A percentile compares a stretch with the other conserved stretches of the same genome.
Conservation (phyloP, 106 monocot genomes). For the Vanilla planifolia region DNA sequence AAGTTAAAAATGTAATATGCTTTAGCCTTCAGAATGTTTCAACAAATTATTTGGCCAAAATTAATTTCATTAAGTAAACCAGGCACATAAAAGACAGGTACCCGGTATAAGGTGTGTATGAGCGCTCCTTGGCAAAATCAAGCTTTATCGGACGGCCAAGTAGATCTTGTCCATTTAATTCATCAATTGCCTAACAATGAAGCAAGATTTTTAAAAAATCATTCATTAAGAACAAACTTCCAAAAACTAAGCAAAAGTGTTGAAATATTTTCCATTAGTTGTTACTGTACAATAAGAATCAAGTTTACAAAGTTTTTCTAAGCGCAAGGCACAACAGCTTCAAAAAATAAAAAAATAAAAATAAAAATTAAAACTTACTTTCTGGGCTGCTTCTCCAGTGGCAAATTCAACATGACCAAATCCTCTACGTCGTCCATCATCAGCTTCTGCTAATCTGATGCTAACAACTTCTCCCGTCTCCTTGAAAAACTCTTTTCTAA, state of each 20-base stretch:
- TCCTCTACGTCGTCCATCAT: constrained; percentile 63
- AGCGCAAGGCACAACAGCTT: not conserved
- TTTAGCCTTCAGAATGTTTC: too few species aligned
- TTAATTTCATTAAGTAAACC: too few species aligned
- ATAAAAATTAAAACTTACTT: constrained; percentile 21
- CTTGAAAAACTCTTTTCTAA: constrained; percentile 69
- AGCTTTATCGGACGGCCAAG: constrained; percentile 64
- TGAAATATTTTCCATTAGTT: too few species aligned
- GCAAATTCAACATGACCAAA: constrained; percentile 94
- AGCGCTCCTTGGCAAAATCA: constrained; percentile 50
- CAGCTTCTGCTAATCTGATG: constrained; percentile 42
- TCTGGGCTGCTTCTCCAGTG: constrained; percentile 47
- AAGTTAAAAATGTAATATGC: too few species aligned
- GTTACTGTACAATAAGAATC: too few species aligned
- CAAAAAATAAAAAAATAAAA: not conserved
- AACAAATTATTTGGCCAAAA: too few species aligned
- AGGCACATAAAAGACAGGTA: too few species aligned
- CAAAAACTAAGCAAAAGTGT: too few species aligned
- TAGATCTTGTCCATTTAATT: constrained; percentile 59
- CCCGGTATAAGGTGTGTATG: constrained; percentile 63
- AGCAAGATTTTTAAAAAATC: not conserved
- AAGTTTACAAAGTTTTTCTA: not conserved
- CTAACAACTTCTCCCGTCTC: constrained; percentile 70
- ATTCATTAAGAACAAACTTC: too few species aligned
- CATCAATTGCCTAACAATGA: constrained; percentile 39